Evolutionary conservation across 148 eudicot genomes (phyloP).

Genomic region (Rhododendron henanense): DNA sequence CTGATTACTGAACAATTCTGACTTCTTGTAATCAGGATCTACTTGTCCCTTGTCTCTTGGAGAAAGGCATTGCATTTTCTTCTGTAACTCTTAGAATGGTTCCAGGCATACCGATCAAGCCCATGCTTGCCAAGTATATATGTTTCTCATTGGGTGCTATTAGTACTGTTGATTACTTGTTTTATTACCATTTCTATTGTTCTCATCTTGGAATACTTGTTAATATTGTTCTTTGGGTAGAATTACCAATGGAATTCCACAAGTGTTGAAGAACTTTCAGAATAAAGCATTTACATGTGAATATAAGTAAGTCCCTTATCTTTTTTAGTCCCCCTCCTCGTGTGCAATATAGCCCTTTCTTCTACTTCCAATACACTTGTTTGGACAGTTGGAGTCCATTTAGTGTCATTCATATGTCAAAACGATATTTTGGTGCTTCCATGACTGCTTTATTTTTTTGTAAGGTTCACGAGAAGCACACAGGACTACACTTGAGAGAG

Average conservation of each 20-base stretch:
- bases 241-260: constrained; percentile 77
- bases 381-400: constrained; percentile 5
- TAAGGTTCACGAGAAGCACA: neutral
- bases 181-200: neutral
- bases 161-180: constrained; percentile 1
- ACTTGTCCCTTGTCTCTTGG: constrained; percentile 81
- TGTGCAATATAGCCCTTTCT: neutral
- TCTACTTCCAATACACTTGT: neutral
- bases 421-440: neutral
- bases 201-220: neutral
- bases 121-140: constrained; percentile 95
- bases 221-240: constrained; percentile 30
- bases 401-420: neutral
- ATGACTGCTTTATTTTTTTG: neutral
- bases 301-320: constrained; percentile 60
- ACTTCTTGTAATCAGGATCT: constrained; percentile 51
- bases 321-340: neutral
- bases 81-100: constrained; percentile 66
- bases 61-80: constrained; percentile 73
- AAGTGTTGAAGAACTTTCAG: constrained; percentile 67
- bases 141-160: neutral
- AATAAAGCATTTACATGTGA: constrained; percentile 87
- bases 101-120: constrained; percentile 92
- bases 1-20: neutral
- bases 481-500: neutral